Evolutionary conservation across 2,329 filamentous ascomycete genomes (phyloP).

Genomic region (Pseudocercospora macadamiae): DNA sequence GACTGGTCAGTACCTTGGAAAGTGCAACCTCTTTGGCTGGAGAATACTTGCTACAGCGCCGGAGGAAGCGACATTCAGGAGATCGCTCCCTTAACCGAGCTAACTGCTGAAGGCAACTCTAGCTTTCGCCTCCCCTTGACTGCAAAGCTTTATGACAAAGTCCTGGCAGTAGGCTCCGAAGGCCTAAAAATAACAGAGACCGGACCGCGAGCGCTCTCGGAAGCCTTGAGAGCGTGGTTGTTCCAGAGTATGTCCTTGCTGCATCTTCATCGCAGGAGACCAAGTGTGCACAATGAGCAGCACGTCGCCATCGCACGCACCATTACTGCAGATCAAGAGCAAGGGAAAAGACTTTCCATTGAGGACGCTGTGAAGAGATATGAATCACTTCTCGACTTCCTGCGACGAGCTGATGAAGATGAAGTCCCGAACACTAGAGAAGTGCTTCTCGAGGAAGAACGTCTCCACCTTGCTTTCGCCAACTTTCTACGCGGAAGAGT

Average conservation of each 20-base stretch:
- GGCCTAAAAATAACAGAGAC: slow-evolving; percentile 10
- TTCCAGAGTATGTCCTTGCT: slow-evolving; percentile 20
- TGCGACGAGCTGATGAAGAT: slow-evolving; percentile 10
- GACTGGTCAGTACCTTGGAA: slow-evolving; percentile 26
- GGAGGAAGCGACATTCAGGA: slow-evolving; percentile 20
- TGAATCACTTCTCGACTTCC: slow-evolving; percentile 19
- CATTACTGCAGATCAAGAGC: slow-evolving; percentile 24
- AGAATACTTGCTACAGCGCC: slow-evolving; percentile 19
- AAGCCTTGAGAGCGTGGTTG: slow-evolving; percentile 20
- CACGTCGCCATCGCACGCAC: slow-evolving; percentile 22
- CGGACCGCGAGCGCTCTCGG: slow-evolving; percentile 15
- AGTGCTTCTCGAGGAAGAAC: slow-evolving; percentile 11
- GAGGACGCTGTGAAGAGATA: slow-evolving; percentile 21
- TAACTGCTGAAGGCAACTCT: background rate
- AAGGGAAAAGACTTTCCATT: slow-evolving; percentile 11
- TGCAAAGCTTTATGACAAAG: slow-evolving; percentile 23
- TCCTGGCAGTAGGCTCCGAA: slow-evolving; percentile 19
- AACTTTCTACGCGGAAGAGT: slow-evolving; percentile 26
- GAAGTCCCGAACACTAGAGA: background rate
- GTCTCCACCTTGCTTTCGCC: slow-evolving; percentile 14
- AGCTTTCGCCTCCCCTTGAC: slow-evolving; percentile 19
- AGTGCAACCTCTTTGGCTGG: slow-evolving; percentile 23
- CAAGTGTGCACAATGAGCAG: slow-evolving; percentile 18
- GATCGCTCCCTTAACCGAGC: slow-evolving; percentile 13
- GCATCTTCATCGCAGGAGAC: slow-evolving; percentile 19